These are phyloP conservation scores for Mycena epipterygia DNA, from an alignment of 768 basidiomycete species.

Conservation along the genomic window DNA sequence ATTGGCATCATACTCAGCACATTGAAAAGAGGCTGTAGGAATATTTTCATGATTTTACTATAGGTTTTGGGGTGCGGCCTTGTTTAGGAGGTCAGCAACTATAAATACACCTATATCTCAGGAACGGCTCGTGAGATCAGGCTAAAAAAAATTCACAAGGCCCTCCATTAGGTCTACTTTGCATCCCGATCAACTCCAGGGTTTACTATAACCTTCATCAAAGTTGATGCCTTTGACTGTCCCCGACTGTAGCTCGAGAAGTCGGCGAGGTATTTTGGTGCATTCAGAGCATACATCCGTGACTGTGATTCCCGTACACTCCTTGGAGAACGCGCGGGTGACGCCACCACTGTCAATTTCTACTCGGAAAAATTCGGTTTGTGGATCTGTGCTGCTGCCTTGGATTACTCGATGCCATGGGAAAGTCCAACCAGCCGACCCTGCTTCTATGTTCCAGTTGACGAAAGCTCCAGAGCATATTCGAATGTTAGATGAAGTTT, in stretches of 20 bases:
- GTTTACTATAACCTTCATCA: too few relatives aligned
- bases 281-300: neutral
- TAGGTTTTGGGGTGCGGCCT: too few relatives aligned
- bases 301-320: neutral
- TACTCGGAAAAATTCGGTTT: neutral
- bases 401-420: constrained; percentile 7
- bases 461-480: neutral
- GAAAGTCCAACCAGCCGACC: neutral
- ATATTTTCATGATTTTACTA: too few relatives aligned
- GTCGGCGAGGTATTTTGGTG: neutral
- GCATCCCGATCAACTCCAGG: too few relatives aligned
- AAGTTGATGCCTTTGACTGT: too few relatives aligned
- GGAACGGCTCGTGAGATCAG: too few relatives aligned
- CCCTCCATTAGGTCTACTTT: too few relatives aligned
- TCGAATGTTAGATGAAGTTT: neutral
- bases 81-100: too few relatives aligned
- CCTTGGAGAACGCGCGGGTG: constrained; percentile 1
- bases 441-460: constrained; percentile 1
- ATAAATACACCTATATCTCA: too few relatives aligned
- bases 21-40: too few relatives aligned
- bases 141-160: too few relatives aligned
- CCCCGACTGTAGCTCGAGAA: constrained; percentile 4
- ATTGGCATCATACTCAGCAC: too few relatives aligned
- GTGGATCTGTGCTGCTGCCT: neutral
- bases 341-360: neutral